Base-by-base conservation (phyloP, 441 rosid species). In the Raphanus hybrid region DNA sequence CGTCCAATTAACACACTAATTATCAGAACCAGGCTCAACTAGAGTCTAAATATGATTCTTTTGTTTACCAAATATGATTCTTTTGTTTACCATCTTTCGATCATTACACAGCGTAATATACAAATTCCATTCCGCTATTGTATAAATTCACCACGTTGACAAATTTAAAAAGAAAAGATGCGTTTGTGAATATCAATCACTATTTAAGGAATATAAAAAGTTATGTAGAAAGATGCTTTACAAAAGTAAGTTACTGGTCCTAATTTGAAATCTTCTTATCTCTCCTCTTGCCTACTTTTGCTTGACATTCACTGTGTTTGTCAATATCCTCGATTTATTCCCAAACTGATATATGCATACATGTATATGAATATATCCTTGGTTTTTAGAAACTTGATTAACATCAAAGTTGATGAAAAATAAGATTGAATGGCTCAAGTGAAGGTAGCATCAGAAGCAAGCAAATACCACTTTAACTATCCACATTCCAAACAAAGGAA, bases 391-490 rank as follows among this genome's bases (percentile, higher is more conserved):
- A 60, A 27, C 37, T 26, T 11, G 18, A 61, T 61, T 29, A 61
- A 29, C 18, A 29, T 61, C 16, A 29, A 61, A 61, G 8, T 27
- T 61, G 65, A 29, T 60, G 39, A 59, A 61, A 9, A 8, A 48
- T n/a, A 50, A 52, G 45, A 35, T 69, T 54, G 23, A 62, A 62
- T 32, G 23, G 67, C 2, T 62, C 67, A 14, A 27, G 64, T 60
- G 64, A 60, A 60, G 64, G 60, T 29, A 68, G 58, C 72, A 52
- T 9, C 16, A 54, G 18, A 69, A 69, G 63, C 64, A 55, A 69
- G 73, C 64, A 55, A 69, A 35, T 2, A 54, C 12, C 64, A 55
- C 34, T 55, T 55, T 69, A 18, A 69, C 64, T 55, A 18, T 69
- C 18, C 27, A 35, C 26, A 23, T 23, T 23, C 26, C 26, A 23